phyloP scores from a whole-genome alignment of 805 yeast genomes.

The Yarrowia divulgata region DNA sequence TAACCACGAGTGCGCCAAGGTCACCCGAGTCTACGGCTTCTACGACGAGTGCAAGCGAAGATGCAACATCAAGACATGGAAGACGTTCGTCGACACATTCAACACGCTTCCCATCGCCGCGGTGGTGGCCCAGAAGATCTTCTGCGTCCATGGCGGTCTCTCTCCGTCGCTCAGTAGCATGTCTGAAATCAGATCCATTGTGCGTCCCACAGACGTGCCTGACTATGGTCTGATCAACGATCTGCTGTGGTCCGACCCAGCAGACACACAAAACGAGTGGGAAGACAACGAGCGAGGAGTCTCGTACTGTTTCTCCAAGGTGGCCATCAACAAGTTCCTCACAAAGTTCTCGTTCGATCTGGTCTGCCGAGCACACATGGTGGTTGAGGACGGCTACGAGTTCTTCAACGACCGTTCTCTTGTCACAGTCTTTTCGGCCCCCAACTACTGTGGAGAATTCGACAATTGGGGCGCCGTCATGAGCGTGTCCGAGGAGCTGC shows the following conservation, averaged over 20 bases:
- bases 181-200: slow-evolving; percentile 77
- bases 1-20: slow-evolving; percentile 94
- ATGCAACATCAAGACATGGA: slow-evolving; percentile 92
- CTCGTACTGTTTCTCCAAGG: slow-evolving; percentile 77
- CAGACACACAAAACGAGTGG: slow-evolving; percentile 84
- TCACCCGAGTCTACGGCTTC: slow-evolving; percentile 92
- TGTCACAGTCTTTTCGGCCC: slow-evolving; percentile 75
- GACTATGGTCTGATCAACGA: slow-evolving; percentile 82
- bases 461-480: slow-evolving; percentile 96
- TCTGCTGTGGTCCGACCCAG: slow-evolving; percentile 84
- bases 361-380: slow-evolving; percentile 89
- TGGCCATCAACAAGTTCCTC: slow-evolving; percentile 78
- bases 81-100: slow-evolving; percentile 89
- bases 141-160: slow-evolving; percentile 87
- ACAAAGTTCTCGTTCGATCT: slow-evolving; percentile 78
- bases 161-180: slow-evolving; percentile 75
- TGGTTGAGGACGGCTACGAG: slow-evolving; percentile 81
- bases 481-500: slow-evolving; percentile 87
- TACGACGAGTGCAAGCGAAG: slow-evolving; percentile 94
- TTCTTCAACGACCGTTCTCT: slow-evolving; percentile 74
- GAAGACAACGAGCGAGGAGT: slow-evolving; percentile 88
- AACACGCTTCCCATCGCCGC: slow-evolving; percentile 96
- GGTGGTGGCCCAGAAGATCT: slow-evolving; percentile 91
- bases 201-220: slow-evolving; percentile 86
- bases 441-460: slow-evolving; percentile 75